Conservation (phyloP, 139 green algal species). For the Tetraselmis chui region DNA sequence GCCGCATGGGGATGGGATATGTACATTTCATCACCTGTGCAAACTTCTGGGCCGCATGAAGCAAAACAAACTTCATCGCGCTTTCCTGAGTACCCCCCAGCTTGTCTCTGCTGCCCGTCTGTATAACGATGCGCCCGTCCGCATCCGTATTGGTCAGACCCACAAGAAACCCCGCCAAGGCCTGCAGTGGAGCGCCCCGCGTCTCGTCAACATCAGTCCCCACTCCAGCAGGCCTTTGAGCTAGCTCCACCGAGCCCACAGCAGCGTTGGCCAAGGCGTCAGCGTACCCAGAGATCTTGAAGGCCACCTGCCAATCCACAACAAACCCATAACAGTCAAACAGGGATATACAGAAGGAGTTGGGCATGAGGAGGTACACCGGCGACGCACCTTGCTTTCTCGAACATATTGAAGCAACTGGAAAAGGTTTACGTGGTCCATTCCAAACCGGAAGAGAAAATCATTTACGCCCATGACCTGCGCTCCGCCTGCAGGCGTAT, state of each 20-base stretch:
- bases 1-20: no score
- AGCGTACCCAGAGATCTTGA: constrained; percentile 57
- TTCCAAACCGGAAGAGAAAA: constrained; percentile 61
- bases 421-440: constrained; percentile 93
- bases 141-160: constrained; percentile 70
- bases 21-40: constrained; percentile 37
- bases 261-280: not conserved
- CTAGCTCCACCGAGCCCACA: not conserved
- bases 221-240: not conserved
- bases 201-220: not conserved
- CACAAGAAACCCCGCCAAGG: constrained; percentile 59
- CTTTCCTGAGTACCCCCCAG: not conserved
- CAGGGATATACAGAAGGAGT: no score
- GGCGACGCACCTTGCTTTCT: constrained; percentile 54
- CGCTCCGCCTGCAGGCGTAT: not conserved
- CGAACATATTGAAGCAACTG: constrained; percentile 61
- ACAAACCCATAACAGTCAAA: no score
- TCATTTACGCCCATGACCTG: constrained; percentile 58
- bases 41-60: constrained; percentile 86
- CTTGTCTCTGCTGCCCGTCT: constrained; percentile 10
- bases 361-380: not conserved
- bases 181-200: constrained; percentile 40
- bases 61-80: constrained; percentile 68
- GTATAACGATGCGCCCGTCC: constrained; percentile 79
- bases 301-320: not conserved